phyloP scores from a whole-genome alignment of 805 yeast species.

The Lipomyces chichibuensis region DNA sequence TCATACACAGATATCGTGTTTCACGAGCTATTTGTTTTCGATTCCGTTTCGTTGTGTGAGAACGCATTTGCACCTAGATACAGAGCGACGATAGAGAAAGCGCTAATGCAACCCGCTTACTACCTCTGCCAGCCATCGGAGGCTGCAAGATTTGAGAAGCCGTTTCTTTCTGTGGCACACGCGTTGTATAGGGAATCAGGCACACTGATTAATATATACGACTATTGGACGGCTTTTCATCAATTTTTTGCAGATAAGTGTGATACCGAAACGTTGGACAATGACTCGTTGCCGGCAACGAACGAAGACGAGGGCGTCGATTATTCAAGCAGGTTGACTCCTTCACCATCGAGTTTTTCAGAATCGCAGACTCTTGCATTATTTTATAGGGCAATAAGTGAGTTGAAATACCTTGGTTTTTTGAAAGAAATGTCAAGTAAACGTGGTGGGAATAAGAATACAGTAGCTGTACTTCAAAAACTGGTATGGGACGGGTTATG shows the following conservation, averaged over 20 bases:
- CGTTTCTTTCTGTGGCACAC: slow-evolving; percentile 24
- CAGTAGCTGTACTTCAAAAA: slow-evolving; percentile 26
- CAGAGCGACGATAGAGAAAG: slow-evolving; percentile 23
- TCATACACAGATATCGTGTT: slow-evolving; percentile 23
- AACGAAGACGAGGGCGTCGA: not conserved
- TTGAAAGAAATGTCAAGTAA: slow-evolving; percentile 16
- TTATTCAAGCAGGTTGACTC: not conserved
- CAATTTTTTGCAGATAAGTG: not conserved
- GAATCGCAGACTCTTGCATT: slow-evolving; percentile 22
- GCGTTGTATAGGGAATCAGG: slow-evolving; percentile 33
- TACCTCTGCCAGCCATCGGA: slow-evolving; percentile 10
- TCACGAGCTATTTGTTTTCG: slow-evolving; percentile 26
- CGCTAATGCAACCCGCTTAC: slow-evolving; percentile 12
- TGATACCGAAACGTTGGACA: not conserved
- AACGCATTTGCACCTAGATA: slow-evolving; percentile 16
- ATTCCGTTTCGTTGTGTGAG: slow-evolving; percentile 13
- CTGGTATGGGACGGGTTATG: slow-evolving; percentile 31
- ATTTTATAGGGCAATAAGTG: slow-evolving; percentile 28
- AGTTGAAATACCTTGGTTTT: slow-evolving; percentile 31
- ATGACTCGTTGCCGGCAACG: not conserved
- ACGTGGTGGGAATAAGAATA: slow-evolving; percentile 6
- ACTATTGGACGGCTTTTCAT: slow-evolving; percentile 33
- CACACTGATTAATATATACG: slow-evolving; percentile 26
- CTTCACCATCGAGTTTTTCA: not conserved
- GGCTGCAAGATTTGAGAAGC: not conserved